A percentile compares a stretch with the other conserved stretches of the same genome.
Conservation (phyloP, 352 stramenopile genomes). For the Aphanomyces astaci region DNA sequence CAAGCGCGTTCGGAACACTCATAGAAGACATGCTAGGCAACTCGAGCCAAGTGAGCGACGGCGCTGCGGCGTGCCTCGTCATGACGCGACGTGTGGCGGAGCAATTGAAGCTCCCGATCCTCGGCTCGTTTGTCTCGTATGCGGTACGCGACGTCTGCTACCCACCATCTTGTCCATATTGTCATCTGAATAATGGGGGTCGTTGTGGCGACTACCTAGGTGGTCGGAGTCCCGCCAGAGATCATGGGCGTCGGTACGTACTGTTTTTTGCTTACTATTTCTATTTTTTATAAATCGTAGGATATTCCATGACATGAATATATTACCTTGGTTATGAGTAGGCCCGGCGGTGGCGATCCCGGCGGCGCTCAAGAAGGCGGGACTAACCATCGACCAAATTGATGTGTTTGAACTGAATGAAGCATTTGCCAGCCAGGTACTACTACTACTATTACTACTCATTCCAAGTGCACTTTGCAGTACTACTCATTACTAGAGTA, state of each 20-base stretch:
- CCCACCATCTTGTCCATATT: too few relatives aligned
- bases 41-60: conserved; percentile 84
- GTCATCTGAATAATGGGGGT: background rate
- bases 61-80: conserved; percentile 79
- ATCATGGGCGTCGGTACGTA: conserved; percentile 69
- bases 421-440: conserved; percentile 76
- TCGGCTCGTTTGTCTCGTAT: conserved; percentile 81
- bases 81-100: conserved; percentile 78
- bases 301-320: too few relatives aligned
- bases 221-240: conserved; percentile 73
- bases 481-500: too few relatives aligned
- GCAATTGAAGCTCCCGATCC: conserved; percentile 64
- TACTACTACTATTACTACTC: background rate
- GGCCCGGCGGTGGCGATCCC: conserved; percentile 74
- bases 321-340: too few relatives aligned
- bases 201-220: background rate
- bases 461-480: background rate
- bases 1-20: background rate
- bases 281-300: too few relatives aligned
- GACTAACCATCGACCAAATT: conserved; percentile 63
- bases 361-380: conserved; percentile 57
- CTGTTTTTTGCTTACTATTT: too few relatives aligned
- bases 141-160: conserved; percentile 34
- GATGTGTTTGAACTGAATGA: conserved; percentile 91
- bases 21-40: conserved; percentile 30